Conservation (phyloP, 495 filamentous ascomycete genomes). For the Amorphotheca resinae region DNA sequence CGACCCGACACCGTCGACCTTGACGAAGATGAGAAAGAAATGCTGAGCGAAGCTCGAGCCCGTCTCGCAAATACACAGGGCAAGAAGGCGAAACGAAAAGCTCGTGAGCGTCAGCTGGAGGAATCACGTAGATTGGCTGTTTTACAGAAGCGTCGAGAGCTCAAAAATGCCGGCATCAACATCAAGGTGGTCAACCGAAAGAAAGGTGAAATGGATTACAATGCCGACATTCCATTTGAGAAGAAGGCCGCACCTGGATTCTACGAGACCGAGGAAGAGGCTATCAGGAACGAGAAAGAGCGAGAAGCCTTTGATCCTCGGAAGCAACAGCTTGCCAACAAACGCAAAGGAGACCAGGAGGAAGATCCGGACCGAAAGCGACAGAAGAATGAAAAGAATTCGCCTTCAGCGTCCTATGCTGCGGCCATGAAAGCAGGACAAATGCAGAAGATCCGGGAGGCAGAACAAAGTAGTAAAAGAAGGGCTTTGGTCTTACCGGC, state of each 20-base stretch:
- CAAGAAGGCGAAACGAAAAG: constrained; percentile 98
- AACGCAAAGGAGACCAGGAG: constrained; percentile 83
- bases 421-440: constrained; percentile 92
- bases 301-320: constrained; percentile 83
- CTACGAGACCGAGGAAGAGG: constrained; percentile 82
- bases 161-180: constrained; percentile 96
- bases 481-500: constrained; percentile 65
- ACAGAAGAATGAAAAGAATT: constrained; percentile 73
- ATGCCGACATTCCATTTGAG: constrained; percentile 96
- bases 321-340: constrained; percentile 90
- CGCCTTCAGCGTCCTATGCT: constrained; percentile 59
- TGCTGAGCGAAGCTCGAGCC: constrained; percentile 94
- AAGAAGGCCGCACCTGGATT: constrained; percentile 83
- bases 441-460: constrained; percentile 90
- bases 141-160: constrained; percentile 87
- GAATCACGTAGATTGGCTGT: constrained; percentile 82
- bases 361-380: constrained; percentile 74
- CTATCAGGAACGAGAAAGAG: constrained; percentile 69
- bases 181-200: constrained; percentile 91
- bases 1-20: constrained; percentile 94
- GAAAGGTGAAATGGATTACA: constrained; percentile 97
- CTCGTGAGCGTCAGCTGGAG: constrained; percentile 86
- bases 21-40: constrained; percentile 98
- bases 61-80: constrained; percentile 95
- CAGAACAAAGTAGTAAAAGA: constrained; percentile 91